Conservation (phyloP, 495 filamentous ascomycete genomes). For the Cairneyella variabilis region DNA sequence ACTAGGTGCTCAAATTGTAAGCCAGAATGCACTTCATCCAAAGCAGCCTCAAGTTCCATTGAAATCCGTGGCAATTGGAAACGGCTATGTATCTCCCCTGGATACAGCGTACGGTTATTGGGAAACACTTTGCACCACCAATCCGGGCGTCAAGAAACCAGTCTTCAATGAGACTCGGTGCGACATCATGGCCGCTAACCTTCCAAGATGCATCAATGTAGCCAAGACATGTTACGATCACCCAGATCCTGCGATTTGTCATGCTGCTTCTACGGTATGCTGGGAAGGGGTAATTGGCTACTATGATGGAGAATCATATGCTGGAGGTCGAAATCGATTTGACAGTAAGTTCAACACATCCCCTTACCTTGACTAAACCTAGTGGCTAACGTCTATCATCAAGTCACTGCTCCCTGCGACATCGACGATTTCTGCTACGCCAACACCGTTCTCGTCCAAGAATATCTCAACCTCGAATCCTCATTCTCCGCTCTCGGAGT, state of each 20-base stretch:
- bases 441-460: constrained; percentile 24
- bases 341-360: constrained; percentile 30
- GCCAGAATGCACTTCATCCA: constrained; percentile 24
- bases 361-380: neutral
- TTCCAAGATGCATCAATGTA: constrained; percentile 59
- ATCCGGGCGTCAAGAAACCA: constrained; percentile 25
- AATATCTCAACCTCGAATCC: constrained; percentile 34
- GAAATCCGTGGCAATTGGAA: constrained; percentile 67
- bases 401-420: constrained; percentile 35
- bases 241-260: constrained; percentile 64
- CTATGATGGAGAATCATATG: constrained; percentile 50
- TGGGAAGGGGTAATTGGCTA: constrained; percentile 65
- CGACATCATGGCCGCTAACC: constrained; percentile 64
- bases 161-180: constrained; percentile 51
- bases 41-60: constrained; percentile 68
- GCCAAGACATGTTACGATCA: constrained; percentile 64
- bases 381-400: neutral
- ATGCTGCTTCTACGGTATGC: constrained; percentile 69
- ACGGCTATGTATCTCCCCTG: constrained; percentile 64
- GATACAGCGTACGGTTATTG: constrained; percentile 48
- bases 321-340: constrained; percentile 38
- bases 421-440: constrained; percentile 38
- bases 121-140: constrained; percentile 67
- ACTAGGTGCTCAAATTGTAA: constrained; percentile 36
- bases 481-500: constrained; percentile 31